These are phyloP conservation scores for Maudiozyma barnettii DNA, from an alignment of 805 yeast genomes.

Conservation along the genomic window DNA sequence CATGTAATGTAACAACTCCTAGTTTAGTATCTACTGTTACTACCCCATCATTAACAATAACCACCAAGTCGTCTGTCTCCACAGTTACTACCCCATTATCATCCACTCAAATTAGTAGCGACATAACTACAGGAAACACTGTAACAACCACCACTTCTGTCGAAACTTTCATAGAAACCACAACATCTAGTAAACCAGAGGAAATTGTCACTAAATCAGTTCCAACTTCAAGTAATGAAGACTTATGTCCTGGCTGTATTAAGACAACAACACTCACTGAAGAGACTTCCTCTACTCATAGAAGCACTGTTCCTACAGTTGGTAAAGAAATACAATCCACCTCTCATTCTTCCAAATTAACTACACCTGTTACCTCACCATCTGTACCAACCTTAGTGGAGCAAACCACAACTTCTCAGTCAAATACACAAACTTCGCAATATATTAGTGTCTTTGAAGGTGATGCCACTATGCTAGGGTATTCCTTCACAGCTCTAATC, in stretches of 20 bases:
- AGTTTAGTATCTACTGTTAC: background rate
- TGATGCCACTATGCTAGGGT: background rate
- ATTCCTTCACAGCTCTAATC: background rate
- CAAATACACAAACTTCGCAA: background rate
- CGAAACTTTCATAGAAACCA: background rate
- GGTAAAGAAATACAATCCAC: background rate
- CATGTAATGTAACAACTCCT: background rate
- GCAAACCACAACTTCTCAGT: background rate
- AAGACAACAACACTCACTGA: background rate
- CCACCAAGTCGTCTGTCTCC: too few relatives aligned
- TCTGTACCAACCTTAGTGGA: background rate
- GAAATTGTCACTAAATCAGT: background rate
- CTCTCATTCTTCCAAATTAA: background rate
- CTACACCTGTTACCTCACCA: background rate
- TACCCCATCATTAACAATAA: background rate
- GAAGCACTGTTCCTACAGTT: background rate
- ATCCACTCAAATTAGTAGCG: too few relatives aligned
- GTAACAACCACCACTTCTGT: too few relatives aligned
- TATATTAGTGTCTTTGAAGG: background rate
- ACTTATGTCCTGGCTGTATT: background rate
- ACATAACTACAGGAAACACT: too few relatives aligned
- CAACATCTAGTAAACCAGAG: background rate
- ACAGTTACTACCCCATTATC: background rate
- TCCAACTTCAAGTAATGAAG: background rate
- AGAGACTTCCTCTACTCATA: background rate